These are phyloP conservation scores for Fusarium acutatum DNA, from an alignment of 2,329 filamentous ascomycete genomes.

Conservation along the genomic window DNA sequence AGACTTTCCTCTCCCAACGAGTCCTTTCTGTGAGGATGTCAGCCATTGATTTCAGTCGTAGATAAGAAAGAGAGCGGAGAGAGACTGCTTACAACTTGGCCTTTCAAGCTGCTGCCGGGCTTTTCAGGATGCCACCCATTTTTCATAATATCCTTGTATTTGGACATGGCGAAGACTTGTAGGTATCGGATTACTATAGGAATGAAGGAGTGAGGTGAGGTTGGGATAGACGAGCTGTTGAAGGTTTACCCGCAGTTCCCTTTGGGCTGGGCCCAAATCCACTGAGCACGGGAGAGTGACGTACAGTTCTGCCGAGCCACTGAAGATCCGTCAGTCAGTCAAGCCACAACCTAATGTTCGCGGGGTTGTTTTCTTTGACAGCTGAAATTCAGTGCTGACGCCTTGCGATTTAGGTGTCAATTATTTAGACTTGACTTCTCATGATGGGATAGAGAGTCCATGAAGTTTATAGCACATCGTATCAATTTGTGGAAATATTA, in stretches of 20 bases:
- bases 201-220: not conserved
- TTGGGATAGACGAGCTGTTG: not conserved
- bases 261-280: conserved; percentile 17
- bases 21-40: conserved; percentile 50
- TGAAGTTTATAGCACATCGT: not conserved
- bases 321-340: not conserved
- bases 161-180: conserved; percentile 48
- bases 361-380: conserved; percentile 14
- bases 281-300: conserved; percentile 25
- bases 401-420: conserved; percentile 32
- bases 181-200: not conserved
- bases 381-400: not conserved
- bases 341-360: conserved; percentile 31
- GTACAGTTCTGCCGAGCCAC: conserved; percentile 27
- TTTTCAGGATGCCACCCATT: conserved; percentile 64
- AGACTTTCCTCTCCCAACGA: conserved; percentile 54
- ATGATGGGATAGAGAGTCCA: not conserved
- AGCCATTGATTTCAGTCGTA: not conserved
- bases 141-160: conserved; percentile 59
- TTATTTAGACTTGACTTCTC: not conserved
- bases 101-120: conserved; percentile 49
- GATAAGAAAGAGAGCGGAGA: not conserved
- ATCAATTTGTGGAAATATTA: not conserved
- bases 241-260: conserved; percentile 8
- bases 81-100: conserved; percentile 52